phyloP scores from a whole-genome alignment of 768 basidiomycete genomes.

The Hericium alpestre region DNA sequence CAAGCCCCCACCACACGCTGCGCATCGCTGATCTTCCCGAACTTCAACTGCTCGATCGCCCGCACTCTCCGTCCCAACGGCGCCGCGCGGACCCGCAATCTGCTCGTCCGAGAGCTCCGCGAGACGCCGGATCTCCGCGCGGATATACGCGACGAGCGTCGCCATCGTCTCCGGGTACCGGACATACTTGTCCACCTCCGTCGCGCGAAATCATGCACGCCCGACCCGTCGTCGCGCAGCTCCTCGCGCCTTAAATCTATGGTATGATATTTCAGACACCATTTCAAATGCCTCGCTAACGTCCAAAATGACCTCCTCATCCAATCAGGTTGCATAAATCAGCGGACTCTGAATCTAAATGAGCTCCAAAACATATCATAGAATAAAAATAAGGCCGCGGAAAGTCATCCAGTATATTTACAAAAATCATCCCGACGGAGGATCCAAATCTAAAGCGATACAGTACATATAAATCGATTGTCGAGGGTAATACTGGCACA shows the following conservation, averaged over 20 bases:
- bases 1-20: background rate
- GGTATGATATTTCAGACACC: too few relatives aligned
- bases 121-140: constrained; percentile 7
- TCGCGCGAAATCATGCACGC: constrained; percentile 59
- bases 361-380: too few relatives aligned
- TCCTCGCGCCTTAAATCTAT: constrained; percentile 56
- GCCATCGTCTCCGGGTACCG: constrained; percentile 69
- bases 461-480: too few relatives aligned
- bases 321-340: too few relatives aligned
- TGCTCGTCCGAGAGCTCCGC: constrained; percentile 8
- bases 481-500: too few relatives aligned
- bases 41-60: constrained; percentile 7
- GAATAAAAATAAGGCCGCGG: too few relatives aligned
- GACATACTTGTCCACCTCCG: constrained; percentile 58
- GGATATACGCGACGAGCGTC: constrained; percentile 35
- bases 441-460: too few relatives aligned
- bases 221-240: constrained; percentile 51
- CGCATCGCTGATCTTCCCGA: constrained; percentile 3
- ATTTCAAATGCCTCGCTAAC: too few relatives aligned
- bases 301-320: too few relatives aligned
- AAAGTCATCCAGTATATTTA: too few relatives aligned
- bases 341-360: too few relatives aligned
- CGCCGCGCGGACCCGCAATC: background rate
- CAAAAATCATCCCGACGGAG: too few relatives aligned
- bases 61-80: constrained; percentile 4